Percentiles rank a stretch among this genome's conserved stretches.
phyloP scores from a whole-genome alignment of 805 yeast genomes.

The Kodamaea hsintzibuensis region DNA sequence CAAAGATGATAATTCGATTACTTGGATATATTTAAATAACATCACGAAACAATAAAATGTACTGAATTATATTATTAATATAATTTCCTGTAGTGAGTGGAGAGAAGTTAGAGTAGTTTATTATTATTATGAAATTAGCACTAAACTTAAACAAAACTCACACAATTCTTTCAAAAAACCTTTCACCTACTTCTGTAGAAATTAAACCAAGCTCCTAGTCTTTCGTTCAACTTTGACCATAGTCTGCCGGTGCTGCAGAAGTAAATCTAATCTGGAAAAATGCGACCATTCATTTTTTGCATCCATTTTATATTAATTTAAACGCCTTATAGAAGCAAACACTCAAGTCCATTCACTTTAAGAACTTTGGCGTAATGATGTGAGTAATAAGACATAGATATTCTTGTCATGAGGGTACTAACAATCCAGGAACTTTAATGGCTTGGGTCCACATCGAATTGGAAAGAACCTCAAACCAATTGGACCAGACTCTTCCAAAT shows the following conservation, averaged over 20 bases:
- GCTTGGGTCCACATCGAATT: neutral
- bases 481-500: constrained; percentile 6
- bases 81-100: no score
- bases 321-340: neutral
- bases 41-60: no score
- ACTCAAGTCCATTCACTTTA: neutral
- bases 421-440: neutral
- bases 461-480: neutral
- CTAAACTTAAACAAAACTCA: no score
- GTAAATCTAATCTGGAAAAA: constrained; percentile 3
- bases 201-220: no score
- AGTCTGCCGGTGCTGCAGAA: neutral
- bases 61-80: no score
- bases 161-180: no score
- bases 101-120: no score
- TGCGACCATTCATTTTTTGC: constrained; percentile 7
- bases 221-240: no score
- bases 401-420: neutral
- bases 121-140: no score
- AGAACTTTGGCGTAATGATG: neutral
- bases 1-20: no score
- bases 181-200: no score
- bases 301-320: neutral
- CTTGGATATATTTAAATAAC: neutral
- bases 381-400: neutral